Conservation (phyloP, 2,329 filamentous ascomycete species). For the Calonectria naviculata region DNA sequence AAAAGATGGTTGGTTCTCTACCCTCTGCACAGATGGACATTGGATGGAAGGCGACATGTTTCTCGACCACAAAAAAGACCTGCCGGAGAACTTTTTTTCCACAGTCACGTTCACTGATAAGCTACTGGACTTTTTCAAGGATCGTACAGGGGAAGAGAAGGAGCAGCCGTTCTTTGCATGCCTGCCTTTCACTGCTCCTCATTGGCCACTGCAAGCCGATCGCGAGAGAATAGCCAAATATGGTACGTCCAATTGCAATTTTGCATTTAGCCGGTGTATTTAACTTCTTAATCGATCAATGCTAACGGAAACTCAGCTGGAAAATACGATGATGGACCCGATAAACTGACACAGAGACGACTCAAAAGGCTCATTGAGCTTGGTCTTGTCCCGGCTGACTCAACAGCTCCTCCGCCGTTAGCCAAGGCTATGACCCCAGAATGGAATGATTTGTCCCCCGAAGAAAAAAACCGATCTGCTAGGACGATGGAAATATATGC, state of each 20-base stretch:
- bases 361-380: slow-evolving; percentile 55
- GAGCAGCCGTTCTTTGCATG: background rate
- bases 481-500: slow-evolving; percentile 55
- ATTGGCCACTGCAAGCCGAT: slow-evolving; percentile 12
- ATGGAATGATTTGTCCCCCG: slow-evolving; percentile 22
- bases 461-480: background rate
- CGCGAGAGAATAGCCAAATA: slow-evolving; percentile 40
- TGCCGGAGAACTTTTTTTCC: slow-evolving; percentile 56
- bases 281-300: too few species aligned
- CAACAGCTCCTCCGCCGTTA: slow-evolving; percentile 17
- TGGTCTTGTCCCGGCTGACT: slow-evolving; percentile 47
- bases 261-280: too few species aligned
- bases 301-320: background rate
- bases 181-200: slow-evolving; percentile 11
- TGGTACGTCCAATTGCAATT: slow-evolving; percentile 32
- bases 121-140: slow-evolving; percentile 49
- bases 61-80: slow-evolving; percentile 38
- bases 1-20: slow-evolving; percentile 11
- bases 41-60: slow-evolving; percentile 5
- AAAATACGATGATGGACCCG: slow-evolving; percentile 60
- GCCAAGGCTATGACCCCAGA: background rate
- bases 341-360: slow-evolving; percentile 55
- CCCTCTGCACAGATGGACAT: background rate
- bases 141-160: background rate
- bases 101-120: slow-evolving; percentile 55